These are phyloP conservation scores for Baudoinia panamericana DNA, from an alignment of 495 filamentous ascomycete species.

Conservation along the genomic window DNA sequence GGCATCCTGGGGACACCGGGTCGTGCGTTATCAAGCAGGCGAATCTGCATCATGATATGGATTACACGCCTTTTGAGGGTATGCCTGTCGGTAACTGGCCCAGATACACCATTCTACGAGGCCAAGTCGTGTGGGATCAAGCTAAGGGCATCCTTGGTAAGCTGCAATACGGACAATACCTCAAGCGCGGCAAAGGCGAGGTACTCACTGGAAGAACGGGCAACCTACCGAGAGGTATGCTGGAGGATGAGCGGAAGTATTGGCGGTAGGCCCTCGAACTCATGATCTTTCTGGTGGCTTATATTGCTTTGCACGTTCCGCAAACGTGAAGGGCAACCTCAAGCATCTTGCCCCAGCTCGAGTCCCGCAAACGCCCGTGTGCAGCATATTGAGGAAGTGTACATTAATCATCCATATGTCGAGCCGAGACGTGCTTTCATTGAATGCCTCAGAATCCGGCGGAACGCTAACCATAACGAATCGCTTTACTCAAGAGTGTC, in stretches of 20 bases:
- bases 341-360: too few relatives aligned
- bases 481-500: too few relatives aligned
- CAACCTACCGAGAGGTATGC: constrained; percentile 15
- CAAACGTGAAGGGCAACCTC: too few relatives aligned
- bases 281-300: too few relatives aligned
- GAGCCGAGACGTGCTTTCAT: too few relatives aligned
- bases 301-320: too few relatives aligned
- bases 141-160: constrained; percentile 38
- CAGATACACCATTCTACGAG: constrained; percentile 45
- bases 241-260: constrained; percentile 17
- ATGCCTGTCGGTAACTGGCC: constrained; percentile 45
- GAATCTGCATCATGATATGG: constrained; percentile 45
- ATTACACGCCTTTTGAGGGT: constrained; percentile 52
- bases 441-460: too few relatives aligned
- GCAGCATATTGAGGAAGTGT: too few relatives aligned
- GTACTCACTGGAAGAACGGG: constrained; percentile 14
- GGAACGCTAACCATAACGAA: too few relatives aligned
- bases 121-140: constrained; percentile 44
- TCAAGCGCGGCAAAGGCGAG: constrained; percentile 33
- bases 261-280: too few relatives aligned
- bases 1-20: constrained; percentile 35
- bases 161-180: constrained; percentile 40
- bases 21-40: constrained; percentile 36
- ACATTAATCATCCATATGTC: too few relatives aligned
- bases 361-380: too few relatives aligned